Conservation (phyloP, 2,329 filamentous ascomycete species). For the Fusarium phyllophilum region DNA sequence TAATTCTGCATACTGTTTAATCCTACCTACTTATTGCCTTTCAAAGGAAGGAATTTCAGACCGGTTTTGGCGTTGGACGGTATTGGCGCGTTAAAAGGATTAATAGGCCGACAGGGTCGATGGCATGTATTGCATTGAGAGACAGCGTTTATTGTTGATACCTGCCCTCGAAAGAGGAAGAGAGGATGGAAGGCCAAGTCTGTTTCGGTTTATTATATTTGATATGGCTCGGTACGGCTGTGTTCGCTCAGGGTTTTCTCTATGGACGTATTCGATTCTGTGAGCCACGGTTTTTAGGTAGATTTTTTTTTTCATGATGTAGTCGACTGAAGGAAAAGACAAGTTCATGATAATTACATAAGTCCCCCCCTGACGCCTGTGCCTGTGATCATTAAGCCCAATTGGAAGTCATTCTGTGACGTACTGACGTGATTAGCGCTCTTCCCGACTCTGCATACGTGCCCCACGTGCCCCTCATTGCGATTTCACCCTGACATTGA, state of each 20-base stretch:
- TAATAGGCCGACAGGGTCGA: slow-evolving; percentile 14
- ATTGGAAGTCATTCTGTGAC: slow-evolving; percentile 31
- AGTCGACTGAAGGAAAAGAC: slow-evolving; percentile 33
- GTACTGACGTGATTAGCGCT: slow-evolving; percentile 40
- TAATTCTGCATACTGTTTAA: slow-evolving; percentile 36
- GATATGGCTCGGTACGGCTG: neutral
- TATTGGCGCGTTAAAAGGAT: slow-evolving; percentile 33
- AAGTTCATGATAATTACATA: slow-evolving; percentile 36
- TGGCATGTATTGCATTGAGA: slow-evolving; percentile 27
- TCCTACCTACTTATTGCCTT: slow-evolving; percentile 9
- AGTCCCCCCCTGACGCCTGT: slow-evolving; percentile 14
- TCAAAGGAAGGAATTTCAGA: slow-evolving; percentile 36
- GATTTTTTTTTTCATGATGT: slow-evolving; percentile 28
- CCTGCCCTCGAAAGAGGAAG: slow-evolving; percentile 11
- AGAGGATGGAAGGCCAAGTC: slow-evolving; percentile 15
- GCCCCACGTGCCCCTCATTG: slow-evolving; percentile 43
- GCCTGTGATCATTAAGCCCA: slow-evolving; percentile 9
- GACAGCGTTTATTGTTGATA: slow-evolving; percentile 29
- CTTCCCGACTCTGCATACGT: slow-evolving; percentile 18
- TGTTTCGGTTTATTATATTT: slow-evolving; percentile 25
- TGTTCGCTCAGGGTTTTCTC: slow-evolving; percentile 22
- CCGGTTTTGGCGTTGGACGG: slow-evolving; percentile 42
- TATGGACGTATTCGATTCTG: slow-evolving; percentile 32
- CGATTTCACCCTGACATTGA: slow-evolving; percentile 21
- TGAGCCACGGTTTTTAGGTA: slow-evolving; percentile 36